Conservation (phyloP, 163 green algal species). For the Chlorella variabilis region DNA sequence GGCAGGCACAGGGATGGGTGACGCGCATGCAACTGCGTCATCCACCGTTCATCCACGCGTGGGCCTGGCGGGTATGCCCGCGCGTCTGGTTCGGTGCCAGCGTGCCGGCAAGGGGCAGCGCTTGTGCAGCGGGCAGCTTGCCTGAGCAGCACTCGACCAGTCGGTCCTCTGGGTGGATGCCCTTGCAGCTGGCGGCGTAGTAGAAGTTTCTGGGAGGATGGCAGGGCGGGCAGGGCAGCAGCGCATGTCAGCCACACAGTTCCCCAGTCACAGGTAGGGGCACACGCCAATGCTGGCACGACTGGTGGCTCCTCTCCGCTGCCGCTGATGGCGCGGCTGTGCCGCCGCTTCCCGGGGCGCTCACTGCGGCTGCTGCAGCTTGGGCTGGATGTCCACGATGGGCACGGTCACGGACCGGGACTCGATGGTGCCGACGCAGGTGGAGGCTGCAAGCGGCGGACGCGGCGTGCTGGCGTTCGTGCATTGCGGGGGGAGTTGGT, state of each 20-base stretch:
- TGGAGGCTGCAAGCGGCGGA: constrained; percentile 52
- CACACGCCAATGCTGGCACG: too few relatives aligned
- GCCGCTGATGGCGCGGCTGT: too few relatives aligned
- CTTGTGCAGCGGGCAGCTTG: neutral
- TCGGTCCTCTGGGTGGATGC: constrained; percentile 57
- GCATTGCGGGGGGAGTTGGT: too few relatives aligned
- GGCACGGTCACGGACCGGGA: constrained; percentile 52
- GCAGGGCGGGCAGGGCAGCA: neutral
- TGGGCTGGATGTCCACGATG: constrained; percentile 69
- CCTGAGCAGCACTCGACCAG: constrained; percentile 58
- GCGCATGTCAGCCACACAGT: too few relatives aligned
- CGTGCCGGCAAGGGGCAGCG: too few relatives aligned
- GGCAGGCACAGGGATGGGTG: too few relatives aligned
- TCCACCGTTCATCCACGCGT: neutral
- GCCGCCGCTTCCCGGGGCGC: neutral
- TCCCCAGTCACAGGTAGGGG: too few relatives aligned
- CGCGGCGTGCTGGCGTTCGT: too few relatives aligned
- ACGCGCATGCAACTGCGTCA: too few relatives aligned
- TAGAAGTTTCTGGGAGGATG: constrained; percentile 48
- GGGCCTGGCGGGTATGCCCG: too few relatives aligned
- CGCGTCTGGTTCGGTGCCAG: too few relatives aligned
- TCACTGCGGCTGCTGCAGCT: constrained; percentile 58
- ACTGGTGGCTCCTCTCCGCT: too few relatives aligned
- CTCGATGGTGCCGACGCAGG: constrained; percentile 82
- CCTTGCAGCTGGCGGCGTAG: constrained; percentile 51